Evolutionary conservation across 305 asterid genomes (phyloP).

Genomic region (Nicotiana rustica): DNA sequence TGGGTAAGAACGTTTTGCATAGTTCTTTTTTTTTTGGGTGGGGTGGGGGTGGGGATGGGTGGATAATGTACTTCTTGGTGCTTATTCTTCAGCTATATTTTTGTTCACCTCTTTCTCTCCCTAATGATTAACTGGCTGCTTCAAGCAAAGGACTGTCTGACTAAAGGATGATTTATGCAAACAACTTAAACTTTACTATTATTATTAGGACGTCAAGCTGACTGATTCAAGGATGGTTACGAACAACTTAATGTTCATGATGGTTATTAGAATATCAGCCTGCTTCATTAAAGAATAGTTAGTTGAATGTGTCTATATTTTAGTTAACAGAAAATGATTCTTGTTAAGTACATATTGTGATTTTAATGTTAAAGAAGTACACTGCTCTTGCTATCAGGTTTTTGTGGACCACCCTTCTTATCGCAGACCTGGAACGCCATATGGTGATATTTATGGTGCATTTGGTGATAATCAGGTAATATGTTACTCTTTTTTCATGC

Average conservation of each 20-base stretch:
- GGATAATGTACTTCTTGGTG: background rate
- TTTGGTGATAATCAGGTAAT: conserved; percentile 97
- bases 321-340: background rate
- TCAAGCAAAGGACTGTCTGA: background rate
- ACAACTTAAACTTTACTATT: background rate
- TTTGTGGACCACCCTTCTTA: conserved; percentile 90
- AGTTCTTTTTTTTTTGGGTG: too few relatives aligned
- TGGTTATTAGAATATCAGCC: background rate
- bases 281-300: background rate
- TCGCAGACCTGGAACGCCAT: conserved; percentile 92
- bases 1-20: conserved; percentile 62
- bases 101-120: background rate
- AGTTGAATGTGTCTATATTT: background rate
- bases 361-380: background rate
- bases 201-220: background rate
- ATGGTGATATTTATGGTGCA: conserved; percentile 89
- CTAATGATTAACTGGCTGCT: background rate
- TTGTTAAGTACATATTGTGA: conserved; percentile 29
- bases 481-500: conserved; percentile 29
- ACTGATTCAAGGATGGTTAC: background rate
- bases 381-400: conserved; percentile 55
- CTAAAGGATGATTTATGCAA: background rate
- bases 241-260: background rate
- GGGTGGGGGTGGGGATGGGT: too few relatives aligned
- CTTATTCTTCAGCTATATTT: background rate